phyloP scores from a whole-genome alignment of 495 filamentous ascomycete species.

The Penicillium crystallinum region DNA sequence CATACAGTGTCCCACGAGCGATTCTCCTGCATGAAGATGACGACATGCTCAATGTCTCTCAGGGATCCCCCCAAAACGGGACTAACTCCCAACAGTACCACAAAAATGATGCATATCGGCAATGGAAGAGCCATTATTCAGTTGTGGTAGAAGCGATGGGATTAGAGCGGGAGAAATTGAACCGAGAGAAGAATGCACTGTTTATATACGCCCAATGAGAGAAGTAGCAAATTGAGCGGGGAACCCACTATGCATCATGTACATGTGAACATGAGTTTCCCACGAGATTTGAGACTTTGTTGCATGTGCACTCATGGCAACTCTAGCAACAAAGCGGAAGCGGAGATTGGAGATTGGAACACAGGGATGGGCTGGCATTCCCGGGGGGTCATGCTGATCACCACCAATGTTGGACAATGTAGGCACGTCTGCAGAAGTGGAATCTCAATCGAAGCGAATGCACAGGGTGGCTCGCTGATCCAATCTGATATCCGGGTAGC shows the following conservation, averaged over 20 bases:
- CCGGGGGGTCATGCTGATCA: not conserved
- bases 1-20: slow-evolving; percentile 36
- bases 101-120: slow-evolving; percentile 13
- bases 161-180: not conserved
- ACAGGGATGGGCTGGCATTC: slow-evolving; percentile 3
- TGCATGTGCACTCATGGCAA: not conserved
- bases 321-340: not conserved
- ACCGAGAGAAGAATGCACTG: not conserved
- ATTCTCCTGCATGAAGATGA: slow-evolving; percentile 57
- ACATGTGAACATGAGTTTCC: not conserved
- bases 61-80: slow-evolving; percentile 37
- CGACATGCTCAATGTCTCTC: slow-evolving; percentile 51
- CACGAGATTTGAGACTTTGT: not conserved
- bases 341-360: not conserved
- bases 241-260: not conserved
- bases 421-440: not conserved
- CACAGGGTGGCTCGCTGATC: not conserved
- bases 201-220: not conserved
- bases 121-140: slow-evolving; percentile 9
- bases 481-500: slow-evolving; percentile 3
- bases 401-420: not conserved
- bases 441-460: not conserved
- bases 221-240: not conserved
- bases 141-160: not conserved
- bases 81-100: slow-evolving; percentile 15